phyloP scores from a whole-genome alignment of 2,329 filamentous ascomycete species.

The Botrytis tulipae region DNA sequence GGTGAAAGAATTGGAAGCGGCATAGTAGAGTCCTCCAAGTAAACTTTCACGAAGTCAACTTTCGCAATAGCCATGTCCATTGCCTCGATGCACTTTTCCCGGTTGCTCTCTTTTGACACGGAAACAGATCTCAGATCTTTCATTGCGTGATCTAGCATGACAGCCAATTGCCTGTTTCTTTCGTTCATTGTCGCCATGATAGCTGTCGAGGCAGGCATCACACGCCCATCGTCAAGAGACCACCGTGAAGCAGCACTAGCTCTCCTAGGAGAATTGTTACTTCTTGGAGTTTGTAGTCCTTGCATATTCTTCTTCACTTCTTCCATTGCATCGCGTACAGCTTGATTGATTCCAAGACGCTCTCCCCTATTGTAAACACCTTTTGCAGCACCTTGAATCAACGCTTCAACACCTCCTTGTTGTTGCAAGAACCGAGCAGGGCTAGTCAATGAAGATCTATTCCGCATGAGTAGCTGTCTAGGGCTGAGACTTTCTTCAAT shows the following conservation, averaged over 20 bases:
- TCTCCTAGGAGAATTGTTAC: constrained; percentile 37
- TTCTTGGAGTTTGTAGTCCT: constrained; percentile 58
- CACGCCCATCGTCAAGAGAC: constrained; percentile 37
- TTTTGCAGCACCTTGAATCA: constrained; percentile 75
- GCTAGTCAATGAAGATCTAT: constrained; percentile 36
- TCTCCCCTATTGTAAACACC: constrained; percentile 71
- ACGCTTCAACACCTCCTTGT: constrained; percentile 59
- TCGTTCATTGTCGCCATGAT: constrained; percentile 55
- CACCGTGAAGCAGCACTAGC: constrained; percentile 32
- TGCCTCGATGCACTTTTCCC: constrained; percentile 46
- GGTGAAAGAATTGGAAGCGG: constrained; percentile 42
- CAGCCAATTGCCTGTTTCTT: constrained; percentile 64
- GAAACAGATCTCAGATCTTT: constrained; percentile 61
- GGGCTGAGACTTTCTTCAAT: constrained; percentile 32
- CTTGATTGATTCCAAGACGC: constrained; percentile 76
- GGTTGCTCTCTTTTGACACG: constrained; percentile 47
- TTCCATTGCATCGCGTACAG: constrained; percentile 74
- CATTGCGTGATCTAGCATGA: constrained; percentile 67
- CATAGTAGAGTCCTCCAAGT: constrained; percentile 57
- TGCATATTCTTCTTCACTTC: constrained; percentile 77
- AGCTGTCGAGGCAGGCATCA: constrained; percentile 36
- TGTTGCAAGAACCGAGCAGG: constrained; percentile 47
- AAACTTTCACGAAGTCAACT: constrained; percentile 63
- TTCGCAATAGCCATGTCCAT: constrained; percentile 61
- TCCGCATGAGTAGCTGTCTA: constrained; percentile 28